Percentiles rank a stretch among this genome's conserved stretches.
Evolutionary conservation across 2,329 filamentous ascomycete genomes (phyloP).

Genomic region (Pseudogymnoascus sp.): DNA sequence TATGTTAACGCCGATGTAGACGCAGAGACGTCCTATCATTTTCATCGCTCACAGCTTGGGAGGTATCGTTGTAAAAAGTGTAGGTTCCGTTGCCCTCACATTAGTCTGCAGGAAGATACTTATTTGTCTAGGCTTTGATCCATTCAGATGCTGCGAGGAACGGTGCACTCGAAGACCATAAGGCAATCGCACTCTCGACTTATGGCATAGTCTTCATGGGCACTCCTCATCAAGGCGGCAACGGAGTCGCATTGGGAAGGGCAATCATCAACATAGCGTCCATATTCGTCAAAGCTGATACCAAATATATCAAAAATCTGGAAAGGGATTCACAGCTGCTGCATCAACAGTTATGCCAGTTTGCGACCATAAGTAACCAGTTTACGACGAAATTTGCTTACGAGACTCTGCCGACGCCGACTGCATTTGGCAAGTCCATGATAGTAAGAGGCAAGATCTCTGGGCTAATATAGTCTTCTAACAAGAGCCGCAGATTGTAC

Average conservation of each 20-base stretch:
- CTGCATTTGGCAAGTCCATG: slow-evolving; percentile 13
- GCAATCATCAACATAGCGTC: slow-evolving; percentile 25
- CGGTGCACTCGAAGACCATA: slow-evolving; percentile 25
- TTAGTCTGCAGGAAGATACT: background rate
- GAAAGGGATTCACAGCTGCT: slow-evolving; percentile 31
- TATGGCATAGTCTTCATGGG: slow-evolving; percentile 34
- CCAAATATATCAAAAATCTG: slow-evolving; percentile 27
- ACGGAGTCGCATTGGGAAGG: slow-evolving; percentile 22
- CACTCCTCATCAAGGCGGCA: slow-evolving; percentile 32
- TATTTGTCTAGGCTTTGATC: slow-evolving; percentile 28
- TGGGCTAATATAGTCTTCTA: background rate
- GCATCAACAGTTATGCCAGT: slow-evolving; percentile 31
- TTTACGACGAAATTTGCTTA: slow-evolving; percentile 30
- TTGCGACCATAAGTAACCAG: slow-evolving; percentile 28
- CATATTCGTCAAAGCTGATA: slow-evolving; percentile 27
- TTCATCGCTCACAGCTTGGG: slow-evolving; percentile 30
- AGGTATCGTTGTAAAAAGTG: slow-evolving; percentile 28
- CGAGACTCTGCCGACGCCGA: slow-evolving; percentile 23
- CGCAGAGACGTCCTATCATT: slow-evolving; percentile 27
- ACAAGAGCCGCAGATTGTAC: slow-evolving; percentile 20
- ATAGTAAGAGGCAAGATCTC: slow-evolving; percentile 17
- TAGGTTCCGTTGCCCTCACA: background rate
- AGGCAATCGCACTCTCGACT: slow-evolving; percentile 30
- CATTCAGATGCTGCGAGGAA: slow-evolving; percentile 28
- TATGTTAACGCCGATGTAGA: slow-evolving; percentile 19